Evolutionary conservation across 1,284 basidiomycete genomes (phyloP).

Genomic region (Apiotrichum akiyoshidainum): DNA sequence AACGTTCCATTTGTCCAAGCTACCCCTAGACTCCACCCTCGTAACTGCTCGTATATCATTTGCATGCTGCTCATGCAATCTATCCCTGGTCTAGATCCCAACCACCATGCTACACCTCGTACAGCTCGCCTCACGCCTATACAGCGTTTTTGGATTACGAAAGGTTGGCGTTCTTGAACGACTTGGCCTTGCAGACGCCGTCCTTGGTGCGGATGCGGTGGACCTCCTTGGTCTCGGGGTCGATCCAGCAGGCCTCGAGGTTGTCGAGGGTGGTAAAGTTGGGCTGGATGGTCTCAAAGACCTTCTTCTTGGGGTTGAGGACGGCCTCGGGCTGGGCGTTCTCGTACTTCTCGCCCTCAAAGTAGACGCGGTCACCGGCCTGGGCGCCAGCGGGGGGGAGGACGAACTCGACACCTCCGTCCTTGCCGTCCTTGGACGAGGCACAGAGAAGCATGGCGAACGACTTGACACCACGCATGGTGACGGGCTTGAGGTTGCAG

Average conservation of each 20-base stretch:
- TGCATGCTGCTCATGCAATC: background rate
- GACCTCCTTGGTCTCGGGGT: slow-evolving; percentile 72
- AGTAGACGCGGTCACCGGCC: slow-evolving; percentile 88
- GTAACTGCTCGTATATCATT: background rate
- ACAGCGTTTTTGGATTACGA: slow-evolving; percentile 56
- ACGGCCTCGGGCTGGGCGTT: slow-evolving; percentile 68
- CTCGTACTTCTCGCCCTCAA: slow-evolving; percentile 80
- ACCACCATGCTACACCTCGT: too few species aligned
- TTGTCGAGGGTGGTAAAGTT: slow-evolving; percentile 80
- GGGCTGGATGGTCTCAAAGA: slow-evolving; percentile 91
- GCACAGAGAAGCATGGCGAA: slow-evolving; percentile 95
- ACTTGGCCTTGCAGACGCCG: slow-evolving; percentile 76
- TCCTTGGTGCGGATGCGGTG: slow-evolving; percentile 82
- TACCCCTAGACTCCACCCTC: too few species aligned
- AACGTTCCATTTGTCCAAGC: too few species aligned
- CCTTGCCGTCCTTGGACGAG: slow-evolving; percentile 79
- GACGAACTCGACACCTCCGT: slow-evolving; percentile 85
- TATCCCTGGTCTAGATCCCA: background rate
- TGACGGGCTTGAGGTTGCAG: slow-evolving; percentile 88
- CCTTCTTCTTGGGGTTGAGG: slow-evolving; percentile 95
- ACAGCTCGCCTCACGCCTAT: background rate
- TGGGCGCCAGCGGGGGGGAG: slow-evolving; percentile 79
- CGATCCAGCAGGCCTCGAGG: slow-evolving; percentile 84
- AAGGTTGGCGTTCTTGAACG: slow-evolving; percentile 76
- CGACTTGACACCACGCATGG: slow-evolving; percentile 92